Percentiles rank a stretch among this genome's conserved stretches.
Evolutionary conservation across 2,329 filamentous ascomycete genomes (phyloP).

Genomic region (Exophiala aquamarina): DNA sequence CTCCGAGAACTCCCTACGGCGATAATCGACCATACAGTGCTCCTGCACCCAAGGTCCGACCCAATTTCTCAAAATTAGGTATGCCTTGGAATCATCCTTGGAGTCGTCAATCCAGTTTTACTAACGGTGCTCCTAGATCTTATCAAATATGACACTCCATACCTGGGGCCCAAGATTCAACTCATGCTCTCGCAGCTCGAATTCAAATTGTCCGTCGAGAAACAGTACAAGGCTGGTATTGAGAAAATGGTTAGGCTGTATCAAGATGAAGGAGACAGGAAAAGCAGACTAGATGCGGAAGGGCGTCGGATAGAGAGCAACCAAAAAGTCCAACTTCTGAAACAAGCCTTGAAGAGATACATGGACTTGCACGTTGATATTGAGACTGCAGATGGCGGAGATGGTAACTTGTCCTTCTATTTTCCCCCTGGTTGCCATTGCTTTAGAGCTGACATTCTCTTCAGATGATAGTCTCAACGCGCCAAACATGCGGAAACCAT

Average conservation of each 20-base stretch:
- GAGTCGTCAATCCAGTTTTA: neutral
- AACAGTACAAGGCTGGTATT: constrained; percentile 97
- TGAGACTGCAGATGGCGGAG: constrained; percentile 71
- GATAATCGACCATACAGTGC: constrained; percentile 65
- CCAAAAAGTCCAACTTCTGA: constrained; percentile 94
- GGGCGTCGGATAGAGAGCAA: constrained; percentile 89
- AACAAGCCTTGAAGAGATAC: constrained; percentile 94
- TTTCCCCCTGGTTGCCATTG: too few species aligned
- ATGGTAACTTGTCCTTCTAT: constrained; percentile 61
- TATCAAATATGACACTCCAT: constrained; percentile 96
- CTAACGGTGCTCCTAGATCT: constrained; percentile 63
- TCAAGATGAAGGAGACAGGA: constrained; percentile 93
- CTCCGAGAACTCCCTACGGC: constrained; percentile 75
- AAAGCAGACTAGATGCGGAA: constrained; percentile 91
- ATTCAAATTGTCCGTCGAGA: constrained; percentile 98
- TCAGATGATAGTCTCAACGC: constrained; percentile 94
- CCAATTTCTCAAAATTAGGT: constrained; percentile 97
- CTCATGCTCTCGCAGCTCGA: constrained; percentile 98
- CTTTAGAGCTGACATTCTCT: constrained; percentile 14
- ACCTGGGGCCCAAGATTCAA: constrained; percentile 95
- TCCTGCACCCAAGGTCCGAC: constrained; percentile 69
- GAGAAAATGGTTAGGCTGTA: constrained; percentile 99
- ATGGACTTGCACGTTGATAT: constrained; percentile 96
- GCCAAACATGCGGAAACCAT: constrained; percentile 91
- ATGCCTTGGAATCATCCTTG: constrained; percentile 37